Conservation (phyloP, 2,329 filamentous ascomycete genomes). For the Ploettnerulaceae sp. region DNA sequence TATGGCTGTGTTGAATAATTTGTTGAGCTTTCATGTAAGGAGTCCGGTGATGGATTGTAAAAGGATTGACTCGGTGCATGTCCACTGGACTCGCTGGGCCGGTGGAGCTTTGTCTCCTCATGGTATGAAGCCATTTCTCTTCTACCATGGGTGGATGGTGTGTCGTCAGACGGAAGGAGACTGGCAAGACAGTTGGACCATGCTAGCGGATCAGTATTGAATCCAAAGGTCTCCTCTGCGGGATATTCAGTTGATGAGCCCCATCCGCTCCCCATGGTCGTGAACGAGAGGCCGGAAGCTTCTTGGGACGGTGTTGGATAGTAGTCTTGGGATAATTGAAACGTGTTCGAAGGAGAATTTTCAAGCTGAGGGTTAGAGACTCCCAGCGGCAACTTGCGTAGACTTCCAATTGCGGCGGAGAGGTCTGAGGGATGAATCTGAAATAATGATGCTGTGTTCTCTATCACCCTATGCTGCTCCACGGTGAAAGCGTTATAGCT, state of each 20-base stretch:
- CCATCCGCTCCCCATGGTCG: not conserved
- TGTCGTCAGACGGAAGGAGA: not conserved
- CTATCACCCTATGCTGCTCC: not conserved
- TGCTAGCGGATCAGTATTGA: too few relatives aligned
- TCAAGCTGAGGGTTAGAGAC: not conserved
- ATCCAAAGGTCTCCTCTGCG: not conserved
- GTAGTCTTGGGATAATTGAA: not conserved
- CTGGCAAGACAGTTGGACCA: not conserved
- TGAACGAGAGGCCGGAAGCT: not conserved
- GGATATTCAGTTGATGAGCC: not conserved
- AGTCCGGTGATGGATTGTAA: too few relatives aligned
- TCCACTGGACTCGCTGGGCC: too few relatives aligned
- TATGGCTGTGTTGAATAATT: too few relatives aligned
- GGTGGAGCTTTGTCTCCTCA: too few relatives aligned
- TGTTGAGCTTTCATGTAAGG: too few relatives aligned
- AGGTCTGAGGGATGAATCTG: not conserved
- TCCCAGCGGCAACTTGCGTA: not conserved
- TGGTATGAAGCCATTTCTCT: too few relatives aligned
- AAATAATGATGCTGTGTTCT: not conserved
- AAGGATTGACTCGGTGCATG: too few relatives aligned
- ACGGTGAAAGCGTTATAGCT: not conserved
- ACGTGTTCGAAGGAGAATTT: not conserved
- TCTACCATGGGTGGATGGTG: not conserved
- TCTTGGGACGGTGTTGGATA: not conserved
- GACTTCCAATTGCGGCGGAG: not conserved